A percentile compares a stretch with the other conserved stretches of the same genome.
Evolutionary conservation across 2,329 filamentous ascomycete genomes (phyloP).

Genomic region (Penicillium vulpinum): DNA sequence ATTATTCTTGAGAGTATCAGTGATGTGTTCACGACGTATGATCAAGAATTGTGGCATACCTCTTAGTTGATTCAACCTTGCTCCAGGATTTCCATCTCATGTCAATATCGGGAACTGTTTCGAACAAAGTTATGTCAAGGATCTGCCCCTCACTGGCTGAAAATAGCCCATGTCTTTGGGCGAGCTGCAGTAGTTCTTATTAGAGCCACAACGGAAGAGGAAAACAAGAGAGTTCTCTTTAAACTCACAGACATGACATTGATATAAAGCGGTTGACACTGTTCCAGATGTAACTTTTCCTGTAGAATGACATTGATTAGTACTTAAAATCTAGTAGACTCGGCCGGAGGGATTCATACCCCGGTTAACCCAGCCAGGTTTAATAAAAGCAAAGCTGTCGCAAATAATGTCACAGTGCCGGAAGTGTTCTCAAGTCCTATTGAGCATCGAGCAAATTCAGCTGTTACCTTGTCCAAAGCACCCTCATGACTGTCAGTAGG

Average conservation of each 20-base stretch:
- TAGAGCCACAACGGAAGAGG: background rate
- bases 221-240: background rate
- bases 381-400: conserved; percentile 50
- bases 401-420: conserved; percentile 49
- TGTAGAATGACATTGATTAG: conserved; percentile 15
- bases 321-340: background rate
- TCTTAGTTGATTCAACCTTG: conserved; percentile 53
- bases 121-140: conserved; percentile 45
- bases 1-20: conserved; percentile 39
- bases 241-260: conserved; percentile 47
- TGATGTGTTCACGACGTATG: background rate
- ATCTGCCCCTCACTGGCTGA: conserved; percentile 48
- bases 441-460: conserved; percentile 46
- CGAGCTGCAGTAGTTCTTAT: conserved; percentile 29
- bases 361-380: conserved; percentile 53
- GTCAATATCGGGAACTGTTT: conserved; percentile 46
- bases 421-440: conserved; percentile 42
- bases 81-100: conserved; percentile 55
- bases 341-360: conserved; percentile 17
- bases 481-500: conserved; percentile 17
- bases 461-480: conserved; percentile 42
- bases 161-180: conserved; percentile 54
- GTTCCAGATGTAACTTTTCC: conserved; percentile 48
- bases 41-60: conserved; percentile 24
- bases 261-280: conserved; percentile 53